Conservation (phyloP, 1,139 yeast species). For the Pneumocystis murina region DNA sequence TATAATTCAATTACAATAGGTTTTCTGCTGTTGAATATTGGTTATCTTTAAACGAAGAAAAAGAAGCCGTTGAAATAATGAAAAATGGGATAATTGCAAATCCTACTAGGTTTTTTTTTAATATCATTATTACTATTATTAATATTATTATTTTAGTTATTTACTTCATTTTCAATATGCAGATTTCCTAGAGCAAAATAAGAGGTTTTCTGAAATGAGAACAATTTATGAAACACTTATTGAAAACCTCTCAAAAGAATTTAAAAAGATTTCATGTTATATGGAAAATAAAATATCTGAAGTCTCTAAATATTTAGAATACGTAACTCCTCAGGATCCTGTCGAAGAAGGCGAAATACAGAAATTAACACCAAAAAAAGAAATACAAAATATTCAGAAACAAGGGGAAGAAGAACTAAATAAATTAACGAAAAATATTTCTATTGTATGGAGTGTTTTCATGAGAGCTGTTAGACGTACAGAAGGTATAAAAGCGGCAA, state of each 20-base stretch:
- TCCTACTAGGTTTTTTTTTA: slow-evolving; percentile 32
- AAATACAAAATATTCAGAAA: slow-evolving; percentile 1
- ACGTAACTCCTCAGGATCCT: background rate
- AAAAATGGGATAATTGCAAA: slow-evolving; percentile 46
- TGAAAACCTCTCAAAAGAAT: slow-evolving; percentile 18
- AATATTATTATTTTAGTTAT: slow-evolving; percentile 27
- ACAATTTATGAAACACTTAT: slow-evolving; percentile 39
- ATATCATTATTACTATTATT: background rate
- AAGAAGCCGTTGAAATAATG: slow-evolving; percentile 31
- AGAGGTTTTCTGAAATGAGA: slow-evolving; percentile 38
- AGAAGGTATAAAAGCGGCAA: slow-evolving; percentile 29
- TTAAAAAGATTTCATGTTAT: slow-evolving; percentile 16
- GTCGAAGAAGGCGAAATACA: slow-evolving; percentile 4
- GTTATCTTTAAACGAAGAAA: slow-evolving; percentile 18
- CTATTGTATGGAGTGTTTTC: slow-evolving; percentile 23
- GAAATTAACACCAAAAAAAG: slow-evolving; percentile 1
- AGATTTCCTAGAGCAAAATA: slow-evolving; percentile 51
- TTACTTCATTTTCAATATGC: slow-evolving; percentile 53
- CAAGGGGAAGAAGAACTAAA: background rate
- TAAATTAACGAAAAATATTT: slow-evolving; percentile 19
- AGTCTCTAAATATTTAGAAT: slow-evolving; percentile 1
- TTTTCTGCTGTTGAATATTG: slow-evolving; percentile 1
- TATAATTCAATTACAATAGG: slow-evolving; percentile 2
- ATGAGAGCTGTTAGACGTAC: slow-evolving; percentile 28
- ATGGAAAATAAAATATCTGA: slow-evolving; percentile 15